These are phyloP conservation scores for Aspergillus floridensis DNA, from an alignment of 2,329 filamentous ascomycete species.

Conservation along the genomic window DNA sequence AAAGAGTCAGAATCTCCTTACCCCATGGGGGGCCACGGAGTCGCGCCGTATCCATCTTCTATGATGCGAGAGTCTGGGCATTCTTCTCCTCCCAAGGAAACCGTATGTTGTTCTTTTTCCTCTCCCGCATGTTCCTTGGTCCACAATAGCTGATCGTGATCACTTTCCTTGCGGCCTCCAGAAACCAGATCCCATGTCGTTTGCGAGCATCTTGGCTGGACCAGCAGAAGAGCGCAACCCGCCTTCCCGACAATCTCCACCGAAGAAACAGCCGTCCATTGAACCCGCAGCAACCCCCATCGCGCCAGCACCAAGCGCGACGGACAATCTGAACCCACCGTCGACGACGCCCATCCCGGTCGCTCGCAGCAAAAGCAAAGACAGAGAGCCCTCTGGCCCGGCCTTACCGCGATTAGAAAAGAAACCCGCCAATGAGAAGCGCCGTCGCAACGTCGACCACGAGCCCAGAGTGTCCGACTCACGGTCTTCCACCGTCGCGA, in stretches of 20 bases:
- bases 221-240: constrained; percentile 58
- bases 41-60: constrained; percentile 31
- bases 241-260: constrained; percentile 21
- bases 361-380: constrained; percentile 21
- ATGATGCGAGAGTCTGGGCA: constrained; percentile 31
- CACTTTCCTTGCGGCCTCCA: constrained; percentile 34
- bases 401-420: constrained; percentile 31
- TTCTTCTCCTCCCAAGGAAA: constrained; percentile 40
- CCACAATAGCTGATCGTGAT: neutral
- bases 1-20: constrained; percentile 38
- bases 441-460: constrained; percentile 23
- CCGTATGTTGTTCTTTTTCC: constrained; percentile 31
- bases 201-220: constrained; percentile 88
- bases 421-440: constrained; percentile 27
- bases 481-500: constrained; percentile 19
- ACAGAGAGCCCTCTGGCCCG: constrained; percentile 26
- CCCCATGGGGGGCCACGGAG: constrained; percentile 29
- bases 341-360: constrained; percentile 16
- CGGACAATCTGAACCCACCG: constrained; percentile 20
- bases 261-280: constrained; percentile 50
- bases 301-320: constrained; percentile 13
- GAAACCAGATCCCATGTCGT: constrained; percentile 88
- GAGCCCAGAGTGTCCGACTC: constrained; percentile 21
- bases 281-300: constrained; percentile 21
- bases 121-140: neutral